A percentile compares a stretch with the other conserved stretches of the same genome.
Conservation (phyloP, 1,284 basidiomycete species). For the Austropuccinia psidii region DNA sequence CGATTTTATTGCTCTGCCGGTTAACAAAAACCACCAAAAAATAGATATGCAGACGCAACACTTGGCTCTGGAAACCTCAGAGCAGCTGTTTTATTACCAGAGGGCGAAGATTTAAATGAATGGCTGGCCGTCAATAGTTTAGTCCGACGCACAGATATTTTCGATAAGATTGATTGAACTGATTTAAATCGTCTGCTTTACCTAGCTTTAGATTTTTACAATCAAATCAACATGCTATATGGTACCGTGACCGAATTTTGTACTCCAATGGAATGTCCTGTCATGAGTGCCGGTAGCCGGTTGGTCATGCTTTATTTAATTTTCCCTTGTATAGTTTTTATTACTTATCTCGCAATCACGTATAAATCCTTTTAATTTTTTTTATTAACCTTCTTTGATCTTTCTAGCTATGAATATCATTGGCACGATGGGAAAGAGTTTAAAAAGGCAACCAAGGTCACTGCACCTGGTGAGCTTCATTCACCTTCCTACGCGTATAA, state of each 20-base stretch:
- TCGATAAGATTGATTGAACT: background rate
- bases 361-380: background rate
- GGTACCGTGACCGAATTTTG: constrained; percentile 95
- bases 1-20: background rate
- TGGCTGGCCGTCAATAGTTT: constrained; percentile 93
- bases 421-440: constrained; percentile 88
- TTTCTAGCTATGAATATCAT: constrained; percentile 63
- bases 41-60: constrained; percentile 37
- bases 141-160: too few relatives aligned
- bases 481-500: background rate
- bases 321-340: background rate
- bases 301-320: constrained; percentile 45
- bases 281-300: constrained; percentile 98
- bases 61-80: constrained; percentile 76
- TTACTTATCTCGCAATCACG: background rate
- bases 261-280: constrained; percentile 82
- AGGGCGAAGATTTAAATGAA: constrained; percentile 89
- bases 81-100: constrained; percentile 78
- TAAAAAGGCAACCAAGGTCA: constrained; percentile 83
- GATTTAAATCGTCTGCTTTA: background rate
- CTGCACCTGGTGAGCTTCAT: constrained; percentile 57
- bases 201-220: constrained; percentile 90
- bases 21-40: background rate
- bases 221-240: constrained; percentile 91
- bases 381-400: background rate